Conservation (phyloP, 2,329 filamentous ascomycete species). For the Trichoderma atroviride region DNA sequence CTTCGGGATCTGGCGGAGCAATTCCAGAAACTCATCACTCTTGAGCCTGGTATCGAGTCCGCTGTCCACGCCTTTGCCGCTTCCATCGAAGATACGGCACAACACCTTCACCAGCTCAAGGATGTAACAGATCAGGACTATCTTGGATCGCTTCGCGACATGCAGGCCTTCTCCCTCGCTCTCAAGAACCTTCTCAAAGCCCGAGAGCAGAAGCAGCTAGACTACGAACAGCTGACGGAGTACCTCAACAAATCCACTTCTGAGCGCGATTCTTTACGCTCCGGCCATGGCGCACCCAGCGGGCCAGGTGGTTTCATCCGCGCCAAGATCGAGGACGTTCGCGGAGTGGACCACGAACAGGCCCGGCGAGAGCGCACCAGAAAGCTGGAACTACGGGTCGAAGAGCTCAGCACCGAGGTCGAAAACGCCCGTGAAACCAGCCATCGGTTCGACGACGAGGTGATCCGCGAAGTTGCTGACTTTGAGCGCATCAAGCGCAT, state of each 20-base stretch:
- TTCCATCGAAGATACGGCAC: slow-evolving; percentile 80
- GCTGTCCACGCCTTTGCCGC: slow-evolving; percentile 84
- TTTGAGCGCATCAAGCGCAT: slow-evolving; percentile 96
- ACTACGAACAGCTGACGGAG: slow-evolving; percentile 93
- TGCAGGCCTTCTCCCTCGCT: slow-evolving; percentile 90
- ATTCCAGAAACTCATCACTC: slow-evolving; percentile 87
- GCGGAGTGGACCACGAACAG: slow-evolving; percentile 95
- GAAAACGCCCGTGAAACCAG: slow-evolving; percentile 84
- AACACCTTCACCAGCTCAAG: slow-evolving; percentile 77
- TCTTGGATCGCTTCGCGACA: slow-evolving; percentile 86
- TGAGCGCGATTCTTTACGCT: slow-evolving; percentile 78
- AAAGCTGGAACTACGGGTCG: slow-evolving; percentile 89
- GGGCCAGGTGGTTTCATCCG: slow-evolving; percentile 86
- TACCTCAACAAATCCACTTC: slow-evolving; percentile 89
- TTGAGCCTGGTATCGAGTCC: slow-evolving; percentile 84
- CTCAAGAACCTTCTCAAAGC: slow-evolving; percentile 88
- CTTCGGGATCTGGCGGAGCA: slow-evolving; percentile 89
- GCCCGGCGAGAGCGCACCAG: slow-evolving; percentile 82
- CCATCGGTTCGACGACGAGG: slow-evolving; percentile 94
- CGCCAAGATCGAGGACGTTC: slow-evolving; percentile 93
- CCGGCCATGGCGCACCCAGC: slow-evolving; percentile 55
- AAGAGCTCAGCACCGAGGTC: slow-evolving; percentile 86
- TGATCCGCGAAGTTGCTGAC: slow-evolving; percentile 87
- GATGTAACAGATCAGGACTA: slow-evolving; percentile 96
- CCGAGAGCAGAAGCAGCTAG: slow-evolving; percentile 95